phyloP scores from a whole-genome alignment of 148 eudicot genomes.

The Rhododendron vialii region DNA sequence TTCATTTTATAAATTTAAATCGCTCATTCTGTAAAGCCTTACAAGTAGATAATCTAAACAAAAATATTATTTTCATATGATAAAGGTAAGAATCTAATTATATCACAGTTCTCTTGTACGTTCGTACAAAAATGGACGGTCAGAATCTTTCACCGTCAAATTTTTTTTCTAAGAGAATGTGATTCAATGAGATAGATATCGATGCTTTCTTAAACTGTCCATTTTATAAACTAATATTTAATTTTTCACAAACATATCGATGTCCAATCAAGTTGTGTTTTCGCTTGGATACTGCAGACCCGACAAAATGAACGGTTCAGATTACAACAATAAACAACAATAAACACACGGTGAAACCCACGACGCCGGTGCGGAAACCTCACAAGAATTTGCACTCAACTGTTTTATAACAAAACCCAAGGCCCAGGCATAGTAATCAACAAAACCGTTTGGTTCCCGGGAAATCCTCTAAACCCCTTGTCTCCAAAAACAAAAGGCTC shows the following conservation, averaged over 20 bases:
- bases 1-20: background rate
- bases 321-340: too few species aligned
- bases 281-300: too few species aligned
- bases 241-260: too few species aligned
- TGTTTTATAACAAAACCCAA: background rate
- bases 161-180: background rate
- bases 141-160: background rate
- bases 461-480: slow-evolving; percentile 30
- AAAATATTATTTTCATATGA: background rate
- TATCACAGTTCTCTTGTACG: background rate
- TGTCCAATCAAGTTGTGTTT: too few species aligned
- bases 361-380: too few species aligned
- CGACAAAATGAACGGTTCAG: too few species aligned
- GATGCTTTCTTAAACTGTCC: too few species aligned
- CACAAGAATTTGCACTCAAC: background rate
- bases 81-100: background rate
- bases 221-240: too few species aligned
- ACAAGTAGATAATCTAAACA: background rate
- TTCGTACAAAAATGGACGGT: background rate
- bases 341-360: too few species aligned
- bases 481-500: slow-evolving; percentile 1
- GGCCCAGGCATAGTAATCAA: background rate
- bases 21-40: background rate
- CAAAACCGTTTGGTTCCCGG: slow-evolving; percentile 28
- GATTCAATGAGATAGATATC: background rate